Conservation (phyloP, 2,329 filamentous ascomycete species). For the Neopestalotiopsis rosae region DNA sequence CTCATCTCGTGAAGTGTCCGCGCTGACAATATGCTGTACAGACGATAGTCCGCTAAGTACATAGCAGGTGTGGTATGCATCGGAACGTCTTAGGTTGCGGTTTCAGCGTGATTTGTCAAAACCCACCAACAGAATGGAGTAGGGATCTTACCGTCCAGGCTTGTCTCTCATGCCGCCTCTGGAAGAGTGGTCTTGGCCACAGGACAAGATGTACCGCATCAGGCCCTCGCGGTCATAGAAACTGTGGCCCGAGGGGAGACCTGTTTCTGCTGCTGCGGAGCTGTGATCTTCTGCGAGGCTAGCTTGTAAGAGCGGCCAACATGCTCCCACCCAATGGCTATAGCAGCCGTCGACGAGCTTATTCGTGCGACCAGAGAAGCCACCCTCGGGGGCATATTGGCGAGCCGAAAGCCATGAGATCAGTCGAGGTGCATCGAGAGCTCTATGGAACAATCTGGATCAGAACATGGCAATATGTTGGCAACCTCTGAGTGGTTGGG, state of each 20-base stretch:
- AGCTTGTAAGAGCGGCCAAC: conserved; percentile 90
- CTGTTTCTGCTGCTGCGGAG: conserved; percentile 25
- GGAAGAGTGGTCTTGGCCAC: conserved; percentile 76
- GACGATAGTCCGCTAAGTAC: conserved; percentile 85
- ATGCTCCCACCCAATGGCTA: conserved; percentile 95
- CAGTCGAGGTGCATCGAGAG: conserved; percentile 77
- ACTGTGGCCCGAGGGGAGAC: conserved; percentile 29
- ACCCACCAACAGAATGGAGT: neutral
- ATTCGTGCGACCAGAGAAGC: conserved; percentile 92
- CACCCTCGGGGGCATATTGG: conserved; percentile 90
- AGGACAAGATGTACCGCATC: conserved; percentile 86
- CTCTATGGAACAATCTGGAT: conserved; percentile 50
- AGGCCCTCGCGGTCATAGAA: conserved; percentile 82
- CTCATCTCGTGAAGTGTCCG: conserved; percentile 37
- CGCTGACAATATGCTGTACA: conserved; percentile 68
- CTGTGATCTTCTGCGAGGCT: conserved; percentile 62
- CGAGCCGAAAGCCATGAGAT: conserved; percentile 88
- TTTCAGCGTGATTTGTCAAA: conserved; percentile 6
- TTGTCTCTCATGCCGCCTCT: conserved; percentile 91
- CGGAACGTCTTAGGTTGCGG: conserved; percentile 63
- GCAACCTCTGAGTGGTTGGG: conserved; percentile 41
- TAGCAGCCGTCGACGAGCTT: conserved; percentile 99
- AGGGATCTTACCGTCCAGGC: conserved; percentile 75
- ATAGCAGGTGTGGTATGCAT: conserved; percentile 94
- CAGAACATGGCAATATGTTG: conserved; percentile 35